Evolutionary conservation across 2,329 filamentous ascomycete genomes (phyloP).

Genomic region (Zymoseptoria crescenta): DNA sequence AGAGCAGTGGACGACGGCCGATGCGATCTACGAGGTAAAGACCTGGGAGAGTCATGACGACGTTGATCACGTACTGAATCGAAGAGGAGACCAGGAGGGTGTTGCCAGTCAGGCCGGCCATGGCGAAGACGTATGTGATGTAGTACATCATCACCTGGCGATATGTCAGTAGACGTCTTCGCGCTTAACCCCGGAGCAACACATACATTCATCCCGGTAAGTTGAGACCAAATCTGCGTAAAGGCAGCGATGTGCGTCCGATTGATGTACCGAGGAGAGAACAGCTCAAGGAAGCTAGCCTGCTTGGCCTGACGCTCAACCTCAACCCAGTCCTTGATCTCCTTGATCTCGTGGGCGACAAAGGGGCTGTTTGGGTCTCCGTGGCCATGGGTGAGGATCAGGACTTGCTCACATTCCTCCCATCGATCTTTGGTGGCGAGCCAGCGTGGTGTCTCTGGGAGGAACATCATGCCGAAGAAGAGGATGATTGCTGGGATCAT

Average conservation of each 20-base stretch:
- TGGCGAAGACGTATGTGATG: slow-evolving; percentile 56
- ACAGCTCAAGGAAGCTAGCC: slow-evolving; percentile 63
- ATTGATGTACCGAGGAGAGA: slow-evolving; percentile 67
- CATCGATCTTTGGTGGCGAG: slow-evolving; percentile 56
- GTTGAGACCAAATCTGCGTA: slow-evolving; percentile 67
- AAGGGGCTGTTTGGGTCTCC: slow-evolving; percentile 38
- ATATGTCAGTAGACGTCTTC: neutral
- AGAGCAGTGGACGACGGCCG: slow-evolving; percentile 62
- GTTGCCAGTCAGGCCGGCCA: slow-evolving; percentile 54
- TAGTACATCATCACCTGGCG: slow-evolving; percentile 9
- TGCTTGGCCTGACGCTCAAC: slow-evolving; percentile 64
- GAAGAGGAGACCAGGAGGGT: slow-evolving; percentile 57
- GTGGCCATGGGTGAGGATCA: slow-evolving; percentile 56
- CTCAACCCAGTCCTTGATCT: slow-evolving; percentile 57
- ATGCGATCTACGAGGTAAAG: slow-evolving; percentile 67
- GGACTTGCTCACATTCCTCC: slow-evolving; percentile 53
- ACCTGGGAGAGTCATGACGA: slow-evolving; percentile 68
- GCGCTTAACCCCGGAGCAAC: slow-evolving; percentile 1
- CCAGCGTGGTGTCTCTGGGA: slow-evolving; percentile 62
- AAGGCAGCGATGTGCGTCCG: slow-evolving; percentile 64
- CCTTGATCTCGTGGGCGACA: slow-evolving; percentile 59
- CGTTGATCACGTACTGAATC: slow-evolving; percentile 72
- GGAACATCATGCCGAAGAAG: slow-evolving; percentile 43
- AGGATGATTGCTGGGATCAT: slow-evolving; percentile 42
- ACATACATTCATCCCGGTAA: slow-evolving; percentile 69